These are phyloP conservation scores for Hypoxylon rickii DNA, from an alignment of 495 filamentous ascomycete genomes.

Conservation along the genomic window DNA sequence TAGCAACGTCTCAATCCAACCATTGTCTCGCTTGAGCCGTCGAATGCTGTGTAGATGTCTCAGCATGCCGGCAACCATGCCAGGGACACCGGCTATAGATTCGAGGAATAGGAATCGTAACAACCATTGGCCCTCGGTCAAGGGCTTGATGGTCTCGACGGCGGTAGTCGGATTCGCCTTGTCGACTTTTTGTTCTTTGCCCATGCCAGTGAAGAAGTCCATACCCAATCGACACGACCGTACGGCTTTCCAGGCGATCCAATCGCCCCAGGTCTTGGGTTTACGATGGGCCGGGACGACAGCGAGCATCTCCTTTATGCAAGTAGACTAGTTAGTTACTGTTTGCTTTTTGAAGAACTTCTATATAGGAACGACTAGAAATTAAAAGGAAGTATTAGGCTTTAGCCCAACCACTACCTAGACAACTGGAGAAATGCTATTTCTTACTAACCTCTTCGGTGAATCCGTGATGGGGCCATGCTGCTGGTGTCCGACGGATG, in stretches of 20 bases:
- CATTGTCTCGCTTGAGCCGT: slow-evolving; percentile 87
- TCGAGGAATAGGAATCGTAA: slow-evolving; percentile 90
- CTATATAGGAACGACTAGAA: neutral
- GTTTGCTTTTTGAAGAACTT: neutral
- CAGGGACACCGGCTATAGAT: slow-evolving; percentile 91
- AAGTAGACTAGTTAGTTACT: slow-evolving; percentile 11
- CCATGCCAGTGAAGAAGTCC: slow-evolving; percentile 53
- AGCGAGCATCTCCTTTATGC: slow-evolving; percentile 44
- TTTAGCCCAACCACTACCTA: neutral
- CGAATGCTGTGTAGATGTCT: slow-evolving; percentile 83
- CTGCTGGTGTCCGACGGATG: slow-evolving; percentile 57
- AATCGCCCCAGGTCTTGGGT: slow-evolving; percentile 46
- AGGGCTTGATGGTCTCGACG: slow-evolving; percentile 46
- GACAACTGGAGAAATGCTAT: neutral
- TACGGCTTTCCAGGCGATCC: slow-evolving; percentile 53
- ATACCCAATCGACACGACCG: slow-evolving; percentile 48
- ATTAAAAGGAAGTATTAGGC: neutral
- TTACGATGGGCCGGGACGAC: slow-evolving; percentile 47
- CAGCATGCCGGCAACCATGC: slow-evolving; percentile 95
- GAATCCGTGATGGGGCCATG: slow-evolving; percentile 72
- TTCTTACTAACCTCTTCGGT: slow-evolving; percentile 42
- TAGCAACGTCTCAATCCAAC: slow-evolving; percentile 96
- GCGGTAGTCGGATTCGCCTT: slow-evolving; percentile 52
- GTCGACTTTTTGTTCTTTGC: slow-evolving; percentile 49
- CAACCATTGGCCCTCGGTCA: slow-evolving; percentile 60